Percentiles rank a stretch among this genome's conserved stretches.
Conservation (phyloP, 441 rosid species). For the Euphorbia celastroides region DNA sequence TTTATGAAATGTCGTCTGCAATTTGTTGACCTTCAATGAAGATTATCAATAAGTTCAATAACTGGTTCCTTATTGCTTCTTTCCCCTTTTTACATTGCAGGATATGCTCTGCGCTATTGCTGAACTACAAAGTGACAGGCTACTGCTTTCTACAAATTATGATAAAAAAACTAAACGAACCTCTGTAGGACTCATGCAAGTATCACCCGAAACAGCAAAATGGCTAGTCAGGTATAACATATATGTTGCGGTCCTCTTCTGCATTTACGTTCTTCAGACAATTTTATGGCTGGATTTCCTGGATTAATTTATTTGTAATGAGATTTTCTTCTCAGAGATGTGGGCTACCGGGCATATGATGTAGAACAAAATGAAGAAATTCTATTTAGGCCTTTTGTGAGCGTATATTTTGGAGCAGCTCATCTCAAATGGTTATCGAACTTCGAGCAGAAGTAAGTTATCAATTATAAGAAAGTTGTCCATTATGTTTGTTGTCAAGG, state of each 20-base stretch:
- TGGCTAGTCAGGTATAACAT: constrained; percentile 59
- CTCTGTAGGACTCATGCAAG: constrained; percentile 73
- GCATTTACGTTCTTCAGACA: not conserved
- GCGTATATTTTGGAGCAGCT: constrained; percentile 86
- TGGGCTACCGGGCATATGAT: constrained; percentile 50
- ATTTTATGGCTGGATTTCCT: constrained; percentile 7
- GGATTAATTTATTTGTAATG: constrained; percentile 12
- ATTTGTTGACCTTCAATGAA: not conserved
- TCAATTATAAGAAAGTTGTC: not conserved
- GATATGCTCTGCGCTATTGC: constrained; percentile 85
- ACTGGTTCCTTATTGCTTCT: constrained; percentile 8
- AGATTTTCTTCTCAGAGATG: constrained; percentile 47
- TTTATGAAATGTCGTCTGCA: not conserved
- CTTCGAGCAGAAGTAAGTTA: constrained; percentile 59
- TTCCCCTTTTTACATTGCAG: constrained; percentile 37
- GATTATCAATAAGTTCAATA: constrained; percentile 1
- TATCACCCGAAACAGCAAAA: constrained; percentile 52
- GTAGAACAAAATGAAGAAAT: constrained; percentile 54
- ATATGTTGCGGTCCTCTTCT: constrained; percentile 6
- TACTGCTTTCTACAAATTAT: constrained; percentile 54
- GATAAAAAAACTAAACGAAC: constrained; percentile 69
- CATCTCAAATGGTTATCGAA: constrained; percentile 77
- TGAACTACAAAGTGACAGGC: constrained; percentile 92
- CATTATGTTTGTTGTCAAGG: constrained; percentile 4
- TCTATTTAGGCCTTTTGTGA: constrained; percentile 73